Evolutionary conservation across 73 alveolate genomes (phyloP).

Genomic region (Tetrahymena borealis): DNA sequence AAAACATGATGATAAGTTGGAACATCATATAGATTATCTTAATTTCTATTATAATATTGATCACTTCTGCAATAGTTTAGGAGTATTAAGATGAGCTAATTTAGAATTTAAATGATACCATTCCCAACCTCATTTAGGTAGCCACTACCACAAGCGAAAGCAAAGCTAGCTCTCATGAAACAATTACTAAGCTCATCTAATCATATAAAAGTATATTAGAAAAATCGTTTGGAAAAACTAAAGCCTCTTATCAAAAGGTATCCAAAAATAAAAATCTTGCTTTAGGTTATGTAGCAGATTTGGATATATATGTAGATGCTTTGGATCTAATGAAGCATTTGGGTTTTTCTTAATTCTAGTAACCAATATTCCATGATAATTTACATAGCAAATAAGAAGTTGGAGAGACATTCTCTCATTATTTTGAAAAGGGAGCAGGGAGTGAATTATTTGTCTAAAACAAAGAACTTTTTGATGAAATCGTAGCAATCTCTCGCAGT

Average conservation of each 20-base stretch:
- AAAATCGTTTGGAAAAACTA: background rate
- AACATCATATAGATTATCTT: background rate
- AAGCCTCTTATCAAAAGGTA: background rate
- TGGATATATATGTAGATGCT: background rate
- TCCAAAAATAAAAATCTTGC: background rate
- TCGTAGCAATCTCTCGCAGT: background rate
- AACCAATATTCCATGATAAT: background rate
- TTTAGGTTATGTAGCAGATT: background rate
- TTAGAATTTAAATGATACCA: background rate
- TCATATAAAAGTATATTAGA: background rate
- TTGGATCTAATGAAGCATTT: background rate
- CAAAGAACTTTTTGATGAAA: background rate
- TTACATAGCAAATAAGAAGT: background rate
- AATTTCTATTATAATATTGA: background rate
- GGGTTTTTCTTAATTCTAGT: background rate
- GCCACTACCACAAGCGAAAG: background rate
- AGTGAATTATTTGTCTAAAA: background rate
- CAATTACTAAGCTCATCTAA: background rate
- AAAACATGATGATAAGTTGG: background rate
- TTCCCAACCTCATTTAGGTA: background rate
- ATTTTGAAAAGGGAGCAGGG: background rate
- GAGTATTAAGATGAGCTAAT: background rate
- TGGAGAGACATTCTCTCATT: background rate
- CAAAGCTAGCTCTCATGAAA: background rate
- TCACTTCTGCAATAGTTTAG: background rate